These are phyloP conservation scores for Hylodesmum podocarpum DNA, from an alignment of 306 rosid genomes.

Conservation along the genomic window DNA sequence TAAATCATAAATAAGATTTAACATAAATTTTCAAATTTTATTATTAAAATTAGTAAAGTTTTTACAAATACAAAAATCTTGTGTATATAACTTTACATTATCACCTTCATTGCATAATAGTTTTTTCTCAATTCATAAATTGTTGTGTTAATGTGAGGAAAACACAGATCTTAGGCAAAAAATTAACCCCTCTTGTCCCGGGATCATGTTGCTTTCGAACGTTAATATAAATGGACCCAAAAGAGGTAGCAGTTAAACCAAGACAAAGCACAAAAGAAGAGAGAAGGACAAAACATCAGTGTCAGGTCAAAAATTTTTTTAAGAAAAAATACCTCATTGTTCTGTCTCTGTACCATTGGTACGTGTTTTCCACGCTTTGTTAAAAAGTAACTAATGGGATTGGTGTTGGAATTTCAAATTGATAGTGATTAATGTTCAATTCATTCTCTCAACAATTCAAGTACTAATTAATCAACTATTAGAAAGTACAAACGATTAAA, in stretches of 20 bases:
- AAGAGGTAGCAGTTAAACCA: background rate
- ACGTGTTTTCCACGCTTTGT: slow-evolving; percentile 42
- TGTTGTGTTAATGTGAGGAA: background rate
- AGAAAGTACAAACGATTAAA: background rate
- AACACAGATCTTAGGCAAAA: background rate
- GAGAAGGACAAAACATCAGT: slow-evolving; percentile 42
- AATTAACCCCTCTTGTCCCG: too few species aligned
- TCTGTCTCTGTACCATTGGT: slow-evolving; percentile 35
- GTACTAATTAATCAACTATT: background rate
- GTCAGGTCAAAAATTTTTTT: slow-evolving; percentile 34
- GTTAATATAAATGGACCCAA: slow-evolving; percentile 13
- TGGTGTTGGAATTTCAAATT: background rate
- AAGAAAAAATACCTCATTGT: slow-evolving; percentile 1
- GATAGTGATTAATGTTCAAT: too few species aligned
- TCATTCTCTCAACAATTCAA: too few species aligned
- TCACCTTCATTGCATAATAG: too few species aligned
- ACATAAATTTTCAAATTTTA: too few species aligned
- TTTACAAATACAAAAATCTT: too few species aligned
- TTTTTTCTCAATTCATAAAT: too few species aligned
- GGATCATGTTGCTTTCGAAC: background rate
- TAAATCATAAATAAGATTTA: too few species aligned
- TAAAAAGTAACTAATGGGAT: background rate
- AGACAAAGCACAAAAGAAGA: slow-evolving; percentile 18
- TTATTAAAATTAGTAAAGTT: too few species aligned
- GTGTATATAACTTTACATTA: too few species aligned